Conservation (phyloP, 208 protist species). For the Trypanosoma lewisi region DNA sequence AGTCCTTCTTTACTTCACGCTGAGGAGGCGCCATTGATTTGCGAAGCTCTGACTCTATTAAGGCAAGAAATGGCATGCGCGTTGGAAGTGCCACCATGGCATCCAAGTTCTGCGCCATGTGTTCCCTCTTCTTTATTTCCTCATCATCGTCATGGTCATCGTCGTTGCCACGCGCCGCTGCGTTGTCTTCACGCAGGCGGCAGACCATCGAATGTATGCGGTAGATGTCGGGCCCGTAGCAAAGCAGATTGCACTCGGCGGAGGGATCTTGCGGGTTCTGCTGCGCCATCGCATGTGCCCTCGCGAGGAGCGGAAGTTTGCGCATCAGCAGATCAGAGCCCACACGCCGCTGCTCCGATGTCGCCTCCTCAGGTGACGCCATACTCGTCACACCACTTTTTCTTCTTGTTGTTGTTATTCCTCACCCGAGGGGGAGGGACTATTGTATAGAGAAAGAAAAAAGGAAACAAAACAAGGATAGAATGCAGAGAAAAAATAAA, state of each 20-base stretch:
- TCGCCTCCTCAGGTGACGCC: neutral
- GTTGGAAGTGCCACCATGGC: slow-evolving; percentile 10
- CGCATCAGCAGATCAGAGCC: slow-evolving; percentile 53
- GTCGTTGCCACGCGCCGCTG: too few relatives aligned
- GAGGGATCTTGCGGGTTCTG: slow-evolving; percentile 31
- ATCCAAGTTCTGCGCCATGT: slow-evolving; percentile 2
- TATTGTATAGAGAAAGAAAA: neutral
- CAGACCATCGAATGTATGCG: slow-evolving; percentile 36
- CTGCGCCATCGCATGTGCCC: slow-evolving; percentile 30
- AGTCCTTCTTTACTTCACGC: neutral
- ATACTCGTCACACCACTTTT: neutral
- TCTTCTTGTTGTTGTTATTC: neutral
- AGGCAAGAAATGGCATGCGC: slow-evolving; percentile 8
- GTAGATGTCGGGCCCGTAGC: slow-evolving; percentile 51
- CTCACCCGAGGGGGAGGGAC: neutral
- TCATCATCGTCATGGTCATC: neutral
- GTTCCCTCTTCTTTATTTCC: neutral
- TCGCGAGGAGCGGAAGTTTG: slow-evolving; percentile 59
- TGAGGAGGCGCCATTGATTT: neutral
- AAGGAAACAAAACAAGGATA: neutral
- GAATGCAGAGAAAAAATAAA: neutral
- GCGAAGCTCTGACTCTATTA: slow-evolving; percentile 3
- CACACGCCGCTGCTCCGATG: neutral
- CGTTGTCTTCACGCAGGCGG: slow-evolving; percentile 17
- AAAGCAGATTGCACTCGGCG: slow-evolving; percentile 57